Evolutionary conservation across 2,329 filamentous ascomycete genomes (phyloP).

Genomic region (Cryphonectria nitschkei): DNA sequence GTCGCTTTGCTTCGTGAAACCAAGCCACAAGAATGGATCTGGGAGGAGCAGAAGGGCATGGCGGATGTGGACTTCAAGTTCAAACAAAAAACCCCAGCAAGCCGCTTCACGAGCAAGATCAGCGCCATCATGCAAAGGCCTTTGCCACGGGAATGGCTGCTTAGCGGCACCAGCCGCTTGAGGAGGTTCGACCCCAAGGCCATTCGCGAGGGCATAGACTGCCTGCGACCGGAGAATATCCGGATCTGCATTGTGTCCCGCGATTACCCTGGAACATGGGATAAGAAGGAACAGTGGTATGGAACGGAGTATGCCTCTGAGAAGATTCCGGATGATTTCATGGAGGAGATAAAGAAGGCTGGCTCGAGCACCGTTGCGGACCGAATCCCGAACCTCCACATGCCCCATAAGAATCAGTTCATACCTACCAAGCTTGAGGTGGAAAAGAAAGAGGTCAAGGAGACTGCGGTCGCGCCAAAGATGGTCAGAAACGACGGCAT

Average conservation of each 20-base stretch:
- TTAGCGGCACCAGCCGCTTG: slow-evolving; percentile 78
- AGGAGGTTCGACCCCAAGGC: slow-evolving; percentile 78
- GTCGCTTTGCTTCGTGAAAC: slow-evolving; percentile 81
- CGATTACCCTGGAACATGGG: slow-evolving; percentile 81
- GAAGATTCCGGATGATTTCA: slow-evolving; percentile 75
- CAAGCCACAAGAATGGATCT: slow-evolving; percentile 88
- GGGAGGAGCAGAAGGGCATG: slow-evolving; percentile 87
- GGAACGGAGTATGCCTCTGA: slow-evolving; percentile 90
- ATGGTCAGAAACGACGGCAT: slow-evolving; percentile 83
- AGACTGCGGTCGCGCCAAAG: slow-evolving; percentile 73
- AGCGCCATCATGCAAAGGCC: slow-evolving; percentile 91
- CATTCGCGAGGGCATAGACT: slow-evolving; percentile 74
- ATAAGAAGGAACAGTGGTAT: slow-evolving; percentile 94
- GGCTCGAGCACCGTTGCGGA: slow-evolving; percentile 58
- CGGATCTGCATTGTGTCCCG: slow-evolving; percentile 82
- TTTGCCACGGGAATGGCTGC: slow-evolving; percentile 81
- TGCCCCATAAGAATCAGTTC: slow-evolving; percentile 94
- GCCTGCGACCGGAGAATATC: slow-evolving; percentile 86
- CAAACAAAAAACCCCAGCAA: slow-evolving; percentile 88
- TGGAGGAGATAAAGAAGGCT: slow-evolving; percentile 70
- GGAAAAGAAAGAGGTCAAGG: slow-evolving; percentile 86
- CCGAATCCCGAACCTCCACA: slow-evolving; percentile 72
- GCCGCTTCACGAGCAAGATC: slow-evolving; percentile 83
- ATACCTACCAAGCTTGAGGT: slow-evolving; percentile 92
- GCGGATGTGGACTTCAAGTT: slow-evolving; percentile 95